Base-by-base conservation (phyloP, 2,329 filamentous ascomycete species). In the Phaeoacremonium minimum region DNA sequence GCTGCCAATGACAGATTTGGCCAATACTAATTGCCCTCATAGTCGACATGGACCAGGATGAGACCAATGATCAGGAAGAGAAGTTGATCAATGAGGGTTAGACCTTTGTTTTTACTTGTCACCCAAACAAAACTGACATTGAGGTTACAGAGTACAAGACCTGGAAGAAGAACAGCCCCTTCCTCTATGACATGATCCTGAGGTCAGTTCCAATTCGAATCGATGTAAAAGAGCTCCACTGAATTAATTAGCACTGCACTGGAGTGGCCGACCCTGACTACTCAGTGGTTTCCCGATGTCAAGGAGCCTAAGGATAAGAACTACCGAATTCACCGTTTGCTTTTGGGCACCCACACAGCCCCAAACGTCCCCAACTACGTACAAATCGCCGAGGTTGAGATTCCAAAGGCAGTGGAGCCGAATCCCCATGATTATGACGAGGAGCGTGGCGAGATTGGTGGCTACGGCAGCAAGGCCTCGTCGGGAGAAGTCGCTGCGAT, bases 141-240 rank as follows among this genome's bases (percentile, higher is more conserved):
- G 14, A 20, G 18, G 13, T 14, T 20, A 28, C 51, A 89, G 93
- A 98, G 62, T 98, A 98, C 77, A 98, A 98, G 64, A 96, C 91
- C 48, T 98, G 93, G 93, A 98, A 98, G 75, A 98, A 98, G 73
- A 98, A 98, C 66, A 88, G 87, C 47, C 90, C 93, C 4, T 97
- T 97, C 57, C 84, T 98, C 51, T 98, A 98, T 63, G 93, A 98
- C 61, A 87, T 96, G 80, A 93, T 98, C 47, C 75, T 97, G 46
- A 90, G 82, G 81, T 82, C 62, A 47, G 47, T n/a, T n/a, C n/a
- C n/a, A n/a, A n/a, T n/a, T n/a, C n/a, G n/a, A n/a, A n/a, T n/a
- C n/a, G n/a, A n/a, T n/a, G n/a, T n/a, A n/a, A n/a, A n/a, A n/a
- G n/a, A n/a, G n/a, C n/a, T n/a, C n/a, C n/a, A n/a, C n/a, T n/a